These are phyloP conservation scores for Ophioceras dolichostomum DNA, from an alignment of 2,329 filamentous ascomycete species.

Conservation along the genomic window DNA sequence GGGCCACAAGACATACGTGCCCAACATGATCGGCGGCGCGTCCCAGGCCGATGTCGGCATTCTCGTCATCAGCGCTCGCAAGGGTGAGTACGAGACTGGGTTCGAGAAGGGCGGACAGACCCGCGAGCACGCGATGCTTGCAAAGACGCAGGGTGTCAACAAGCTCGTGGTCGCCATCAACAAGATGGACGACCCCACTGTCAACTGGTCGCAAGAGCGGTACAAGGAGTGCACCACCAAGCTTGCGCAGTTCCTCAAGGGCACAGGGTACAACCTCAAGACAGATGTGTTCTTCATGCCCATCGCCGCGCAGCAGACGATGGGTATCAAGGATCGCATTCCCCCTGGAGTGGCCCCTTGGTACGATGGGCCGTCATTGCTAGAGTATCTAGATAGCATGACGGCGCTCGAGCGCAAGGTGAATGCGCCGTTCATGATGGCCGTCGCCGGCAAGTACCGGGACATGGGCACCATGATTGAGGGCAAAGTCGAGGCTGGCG, in stretches of 20 bases:
- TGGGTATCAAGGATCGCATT: constrained; percentile 82
- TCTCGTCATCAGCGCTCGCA: constrained; percentile 89
- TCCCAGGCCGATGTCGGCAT: constrained; percentile 91
- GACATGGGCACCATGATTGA: constrained; percentile 97
- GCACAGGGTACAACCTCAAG: constrained; percentile 88
- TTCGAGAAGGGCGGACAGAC: constrained; percentile 96
- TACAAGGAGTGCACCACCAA: constrained; percentile 92
- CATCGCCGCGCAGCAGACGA: constrained; percentile 75
- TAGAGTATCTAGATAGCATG: constrained; percentile 74
- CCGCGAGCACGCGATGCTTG: constrained; percentile 81
- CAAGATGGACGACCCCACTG: constrained; percentile 98
- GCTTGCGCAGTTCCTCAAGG: constrained; percentile 77
- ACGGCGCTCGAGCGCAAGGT: constrained; percentile 79
- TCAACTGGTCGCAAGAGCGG: constrained; percentile 87
- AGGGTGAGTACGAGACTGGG: constrained; percentile 97
- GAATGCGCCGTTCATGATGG: constrained; percentile 99
- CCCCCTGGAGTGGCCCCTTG: constrained; percentile 65
- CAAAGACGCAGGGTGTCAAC: constrained; percentile 96
- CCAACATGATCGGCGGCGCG: constrained; percentile 94
- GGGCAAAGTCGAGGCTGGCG: constrained; percentile 91
- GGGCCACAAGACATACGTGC: constrained; percentile 95
- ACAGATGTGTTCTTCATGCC: constrained; percentile 93
- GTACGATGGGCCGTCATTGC: constrained; percentile 80
- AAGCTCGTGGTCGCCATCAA: constrained; percentile 92
- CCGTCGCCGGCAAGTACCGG: constrained; percentile 87